Evolutionary conservation across 495 filamentous ascomycete species (phyloP), one percentile per base, ranked within the genome.

Genomic region (Chaetomium fimeti): DNA sequence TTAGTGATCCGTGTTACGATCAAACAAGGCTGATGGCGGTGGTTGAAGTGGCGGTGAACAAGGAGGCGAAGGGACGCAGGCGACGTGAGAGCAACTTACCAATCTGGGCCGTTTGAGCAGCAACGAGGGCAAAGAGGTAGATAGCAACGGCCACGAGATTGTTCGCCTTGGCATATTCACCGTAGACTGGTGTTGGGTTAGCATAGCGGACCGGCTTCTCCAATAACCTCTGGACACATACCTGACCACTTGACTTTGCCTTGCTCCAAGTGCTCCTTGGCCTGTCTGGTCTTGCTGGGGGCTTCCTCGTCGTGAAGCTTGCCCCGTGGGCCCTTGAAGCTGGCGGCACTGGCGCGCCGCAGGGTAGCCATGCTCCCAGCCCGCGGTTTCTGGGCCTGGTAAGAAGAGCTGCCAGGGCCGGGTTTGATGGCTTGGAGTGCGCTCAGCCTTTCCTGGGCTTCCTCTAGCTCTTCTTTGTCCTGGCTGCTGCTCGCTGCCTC

Each of bases 211-310:
- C 18, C 20, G 29, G 28, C 40, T 45, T 54, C 16, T 5, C 36
- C 9, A 4, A 28, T 28, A 13, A 24, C 32, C n/a, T 27, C n/a
- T n/a, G 38, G 43, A n/a, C 13, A 63, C 75, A 47, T 76, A 82
- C 79, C 79, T 68, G 87, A 84, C 92, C 95, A 97, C 75, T 96
- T 97, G 62, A 99, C 95, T 72, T 97, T 96, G 53, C 95, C 95
- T 74, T 98, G 91, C 73, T 97, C 90, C 0, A 84, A 85, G 58
- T 86, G 85, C 74, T 99, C 95, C 72, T 95, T 92, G 18, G 83
- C 85, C 75, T 96, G 92, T 69, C 86, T 91, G 62, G 88, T 91
- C 79, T 90, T 96, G 64, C 84, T 71, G 13, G 80, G 77, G 47
- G 86, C 89, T 69, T 96, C 94, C 71, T 97, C 90, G 73, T 98